phyloP scores from a whole-genome alignment of 306 rosid genomes.

The Dryas drummondii region DNA sequence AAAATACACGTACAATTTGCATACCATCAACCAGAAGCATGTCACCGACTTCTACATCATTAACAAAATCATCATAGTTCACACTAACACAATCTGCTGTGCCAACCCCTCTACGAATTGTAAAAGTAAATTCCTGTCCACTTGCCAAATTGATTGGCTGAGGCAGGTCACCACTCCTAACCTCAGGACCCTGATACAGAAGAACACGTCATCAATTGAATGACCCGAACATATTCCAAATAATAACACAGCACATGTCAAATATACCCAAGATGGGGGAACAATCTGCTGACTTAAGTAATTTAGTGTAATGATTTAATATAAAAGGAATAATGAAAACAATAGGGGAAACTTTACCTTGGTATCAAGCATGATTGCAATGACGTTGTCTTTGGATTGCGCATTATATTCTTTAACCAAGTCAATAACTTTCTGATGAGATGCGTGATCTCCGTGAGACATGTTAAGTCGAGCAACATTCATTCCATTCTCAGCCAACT shows the following conservation, averaged over 20 bases:
- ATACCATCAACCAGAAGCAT: constrained; percentile 92
- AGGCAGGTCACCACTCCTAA: constrained; percentile 92
- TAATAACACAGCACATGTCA: neutral
- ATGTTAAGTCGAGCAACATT: constrained; percentile 94
- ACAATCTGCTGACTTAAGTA: neutral
- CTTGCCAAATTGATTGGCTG: constrained; percentile 56
- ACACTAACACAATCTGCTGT: constrained; percentile 82
- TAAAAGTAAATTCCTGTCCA: constrained; percentile 90
- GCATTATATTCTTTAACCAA: constrained; percentile 91
- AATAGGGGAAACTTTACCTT: constrained; percentile 45
- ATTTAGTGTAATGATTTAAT: neutral
- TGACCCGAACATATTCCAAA: neutral
- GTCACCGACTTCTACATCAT: constrained; percentile 85
- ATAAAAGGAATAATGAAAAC: neutral
- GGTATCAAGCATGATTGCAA: constrained; percentile 96
- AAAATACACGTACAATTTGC: neutral
- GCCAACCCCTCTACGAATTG: constrained; percentile 80
- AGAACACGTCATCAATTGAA: constrained; percentile 7
- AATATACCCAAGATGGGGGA: neutral
- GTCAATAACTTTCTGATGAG: constrained; percentile 94
- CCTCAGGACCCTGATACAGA: constrained; percentile 80
- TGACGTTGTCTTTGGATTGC: constrained; percentile 65
- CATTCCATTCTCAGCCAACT: constrained; percentile 97
- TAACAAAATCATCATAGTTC: constrained; percentile 90
- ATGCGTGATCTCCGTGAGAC: constrained; percentile 98